These are phyloP conservation scores for Melampsora americana DNA, from an alignment of 1,284 basidiomycete genomes.

Conservation along the genomic window DNA sequence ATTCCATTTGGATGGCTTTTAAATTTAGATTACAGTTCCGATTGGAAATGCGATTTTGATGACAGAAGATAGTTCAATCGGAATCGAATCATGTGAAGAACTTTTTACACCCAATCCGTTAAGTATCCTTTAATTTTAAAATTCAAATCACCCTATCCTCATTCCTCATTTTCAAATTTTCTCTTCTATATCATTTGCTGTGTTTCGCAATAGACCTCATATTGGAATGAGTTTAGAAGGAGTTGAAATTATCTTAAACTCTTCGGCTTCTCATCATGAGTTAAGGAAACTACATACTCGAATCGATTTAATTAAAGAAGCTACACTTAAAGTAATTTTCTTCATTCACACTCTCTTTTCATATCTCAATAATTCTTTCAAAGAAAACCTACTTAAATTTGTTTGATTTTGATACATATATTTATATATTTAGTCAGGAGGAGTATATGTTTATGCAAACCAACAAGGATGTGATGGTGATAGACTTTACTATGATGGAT, in stretches of 20 bases:
- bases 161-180: too few species aligned
- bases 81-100: constrained; percentile 44
- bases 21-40: constrained; percentile 31
- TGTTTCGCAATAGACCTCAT: constrained; percentile 21
- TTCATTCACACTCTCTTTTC: neutral
- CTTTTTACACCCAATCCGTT: constrained; percentile 42
- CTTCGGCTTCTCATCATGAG: constrained; percentile 42
- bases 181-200: too few species aligned
- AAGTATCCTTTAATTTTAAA: constrained; percentile 4
- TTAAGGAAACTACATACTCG: constrained; percentile 38
- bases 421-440: constrained; percentile 18
- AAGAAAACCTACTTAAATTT: too few species aligned
- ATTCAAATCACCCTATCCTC: neutral
- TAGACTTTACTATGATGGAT: constrained; percentile 43
- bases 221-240: constrained; percentile 41
- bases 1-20: neutral
- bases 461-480: constrained; percentile 44
- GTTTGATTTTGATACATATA: neutral
- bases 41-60: constrained; percentile 40
- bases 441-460: constrained; percentile 41
- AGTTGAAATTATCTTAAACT: constrained; percentile 40
- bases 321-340: constrained; percentile 25
- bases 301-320: constrained; percentile 37
- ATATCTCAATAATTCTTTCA: too few species aligned
- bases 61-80: constrained; percentile 39